phyloP scores from a whole-genome alignment of 306 rosid species.

The Mucuna pruriens region DNA sequence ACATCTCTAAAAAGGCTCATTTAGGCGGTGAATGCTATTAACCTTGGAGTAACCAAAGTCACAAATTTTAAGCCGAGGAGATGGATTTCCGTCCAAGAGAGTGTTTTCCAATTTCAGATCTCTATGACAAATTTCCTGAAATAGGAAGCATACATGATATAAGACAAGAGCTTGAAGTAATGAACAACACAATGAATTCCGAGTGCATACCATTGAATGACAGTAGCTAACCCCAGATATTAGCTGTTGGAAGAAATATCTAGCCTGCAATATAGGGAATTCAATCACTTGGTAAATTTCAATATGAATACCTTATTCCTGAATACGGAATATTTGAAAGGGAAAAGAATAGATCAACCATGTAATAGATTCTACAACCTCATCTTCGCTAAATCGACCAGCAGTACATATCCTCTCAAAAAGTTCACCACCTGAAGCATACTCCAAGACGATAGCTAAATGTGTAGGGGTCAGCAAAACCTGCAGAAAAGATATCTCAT shows the following conservation, averaged over 20 bases:
- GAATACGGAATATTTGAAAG: neutral
- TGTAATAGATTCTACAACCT: slow-evolving; percentile 55
- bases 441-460: slow-evolving; percentile 96
- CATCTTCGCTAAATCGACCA: slow-evolving; percentile 98
- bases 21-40: slow-evolving; percentile 24
- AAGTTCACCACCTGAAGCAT: slow-evolving; percentile 98
- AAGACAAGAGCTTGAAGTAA: slow-evolving; percentile 6
- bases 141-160: slow-evolving; percentile 22
- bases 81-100: slow-evolving; percentile 93
- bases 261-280: slow-evolving; percentile 63
- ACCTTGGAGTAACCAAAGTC: slow-evolving; percentile 99
- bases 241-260: slow-evolving; percentile 98
- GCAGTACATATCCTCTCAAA: slow-evolving; percentile 95
- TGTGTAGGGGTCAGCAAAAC: slow-evolving; percentile 86
- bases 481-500: slow-evolving; percentile 52
- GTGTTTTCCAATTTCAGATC: slow-evolving; percentile 98
- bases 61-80: slow-evolving; percentile 94
- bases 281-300: slow-evolving; percentile 25
- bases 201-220: slow-evolving; percentile 75
- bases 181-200: neutral
- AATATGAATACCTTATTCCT: neutral
- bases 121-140: slow-evolving; percentile 94
- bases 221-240: slow-evolving; percentile 99
- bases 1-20: neutral
- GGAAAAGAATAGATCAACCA: neutral